These are phyloP conservation scores for Hericium erinaceus DNA, from an alignment of 768 basidiomycete genomes.

Conservation along the genomic window DNA sequence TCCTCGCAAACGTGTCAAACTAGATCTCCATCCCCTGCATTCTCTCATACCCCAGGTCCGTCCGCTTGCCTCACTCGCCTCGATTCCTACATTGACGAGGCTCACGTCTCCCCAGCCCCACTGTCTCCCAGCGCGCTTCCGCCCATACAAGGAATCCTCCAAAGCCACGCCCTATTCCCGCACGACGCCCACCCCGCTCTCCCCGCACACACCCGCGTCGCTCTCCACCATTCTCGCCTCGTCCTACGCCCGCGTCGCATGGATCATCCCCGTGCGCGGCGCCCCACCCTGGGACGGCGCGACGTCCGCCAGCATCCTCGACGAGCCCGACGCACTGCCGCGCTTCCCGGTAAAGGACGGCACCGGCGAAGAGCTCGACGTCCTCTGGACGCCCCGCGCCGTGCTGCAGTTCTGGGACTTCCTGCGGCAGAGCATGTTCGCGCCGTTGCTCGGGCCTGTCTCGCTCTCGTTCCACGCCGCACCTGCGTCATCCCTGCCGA, in stretches of 20 bases:
- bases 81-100: neutral
- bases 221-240: neutral
- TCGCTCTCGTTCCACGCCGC: constrained; percentile 41
- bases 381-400: constrained; percentile 39
- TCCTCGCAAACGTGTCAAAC: neutral
- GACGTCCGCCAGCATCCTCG: constrained; percentile 31
- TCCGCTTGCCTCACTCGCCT: neutral
- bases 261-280: constrained; percentile 53
- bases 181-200: neutral
- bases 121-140: neutral
- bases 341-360: neutral
- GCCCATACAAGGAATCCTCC: neutral
- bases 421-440: constrained; percentile 29
- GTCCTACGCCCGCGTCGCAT: constrained; percentile 36
- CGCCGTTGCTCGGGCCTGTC: constrained; percentile 29
- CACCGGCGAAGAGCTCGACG: constrained; percentile 13
- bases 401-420: constrained; percentile 42
- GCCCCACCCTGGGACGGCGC: constrained; percentile 37
- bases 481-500: neutral
- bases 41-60: neutral
- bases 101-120: neutral
- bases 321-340: constrained; percentile 14
- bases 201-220: neutral
- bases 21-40: neutral
- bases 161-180: neutral